Base-by-base conservation (phyloP, 2,329 filamentous ascomycete genomes). In the Talaromyces sp. region DNA sequence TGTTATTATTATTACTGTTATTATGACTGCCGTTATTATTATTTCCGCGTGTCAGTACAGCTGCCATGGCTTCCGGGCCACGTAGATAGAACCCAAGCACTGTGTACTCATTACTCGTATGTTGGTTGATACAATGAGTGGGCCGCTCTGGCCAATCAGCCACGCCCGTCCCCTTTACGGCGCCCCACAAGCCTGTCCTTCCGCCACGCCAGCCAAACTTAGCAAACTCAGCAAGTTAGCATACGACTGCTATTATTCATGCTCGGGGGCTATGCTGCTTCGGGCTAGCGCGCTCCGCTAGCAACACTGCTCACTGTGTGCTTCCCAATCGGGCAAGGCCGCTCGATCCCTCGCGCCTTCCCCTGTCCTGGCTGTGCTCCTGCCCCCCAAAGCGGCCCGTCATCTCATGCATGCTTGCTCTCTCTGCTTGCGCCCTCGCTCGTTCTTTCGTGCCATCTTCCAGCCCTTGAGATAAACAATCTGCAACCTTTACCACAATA, bases 121-220 rank as follows among this genome's bases (percentile, higher is more conserved):
- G 23, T 23, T 23, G 23, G 23, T 23, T 23, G 23, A 23, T 23
- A 23, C 23, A 36, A 7, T 36, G 7, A 7, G 12, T 36, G 33
- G 33, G 14, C 5, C 16, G 16, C 5, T 8, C 40, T 3, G 6
- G 1, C 42, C 42, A 47, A 47, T 47, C 42, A 47, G 6, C 1
- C 6, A n/a, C 42, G 42, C n/a, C n/a, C n/a, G 27, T 54, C 36
- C 53, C 10, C 36, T 56, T n/a, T 40, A 16, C n/a, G 23, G 51
- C 23, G 56, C 23, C 55, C 60, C 60, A 62, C 56, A 62, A 58
- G 56, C 60, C 60, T 55, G 27, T 44, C 27, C 56, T 62, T 59
- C 60, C 60, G 60, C n/a, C 42, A 18, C 42, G 42, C 42, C 18
- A 6, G n/a, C 42, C 42, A 2, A 23, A 47, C 34, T 36, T 14